Evolutionary conservation across 352 stramenopile genomes (phyloP), one percentile per base, ranked within the genome.

Genomic region (Blastocystis sp.): DNA sequence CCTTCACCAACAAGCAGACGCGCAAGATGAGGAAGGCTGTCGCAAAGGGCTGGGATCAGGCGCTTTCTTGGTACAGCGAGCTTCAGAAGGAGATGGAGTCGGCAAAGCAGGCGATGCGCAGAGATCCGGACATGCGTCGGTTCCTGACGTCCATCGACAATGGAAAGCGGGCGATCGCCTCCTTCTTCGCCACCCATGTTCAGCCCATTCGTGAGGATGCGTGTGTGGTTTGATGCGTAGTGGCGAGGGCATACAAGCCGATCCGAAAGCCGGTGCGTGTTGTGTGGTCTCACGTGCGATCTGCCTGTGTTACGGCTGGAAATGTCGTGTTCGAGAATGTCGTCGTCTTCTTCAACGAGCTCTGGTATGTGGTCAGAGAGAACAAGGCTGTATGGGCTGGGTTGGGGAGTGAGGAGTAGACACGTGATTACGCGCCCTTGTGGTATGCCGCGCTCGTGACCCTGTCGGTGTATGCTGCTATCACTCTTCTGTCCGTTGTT

Each of bases 341-440:
- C 45, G 16, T 74, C 31, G 39, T 74, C 9, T 74, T 74, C n/a
- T 35, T 74, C 19, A 74, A 74, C 31, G 63, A 37, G 10, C 19
- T 50, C 9, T 74, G 24, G 24, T 74, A 74, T 41, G 29, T 74
- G 24, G 29, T 24, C 6, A 9, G 9, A 4, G 63, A 74, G 31
- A 55, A 16, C 45, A 55, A 55, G 45, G 6, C 16, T 19, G 45
- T 55, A 16, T 6, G 9, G 9, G 45, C 9, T 55, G 45, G 45
- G 16, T 55, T 6, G 45, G 6, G 45, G 6, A 55, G 9, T 55
- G 45, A 55, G 45, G 45, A 6, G 16, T 55, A 55, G 45, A 55
- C 45, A 19, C 45, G 45, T 16, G 16, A 55, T 55, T 55, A 55
- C 45, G 45, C 45, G 45, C 9, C 9, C 6, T 16, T 55, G 45